phyloP scores from a whole-genome alignment of 345 rosid species.

The Eutrema japonicum region DNA sequence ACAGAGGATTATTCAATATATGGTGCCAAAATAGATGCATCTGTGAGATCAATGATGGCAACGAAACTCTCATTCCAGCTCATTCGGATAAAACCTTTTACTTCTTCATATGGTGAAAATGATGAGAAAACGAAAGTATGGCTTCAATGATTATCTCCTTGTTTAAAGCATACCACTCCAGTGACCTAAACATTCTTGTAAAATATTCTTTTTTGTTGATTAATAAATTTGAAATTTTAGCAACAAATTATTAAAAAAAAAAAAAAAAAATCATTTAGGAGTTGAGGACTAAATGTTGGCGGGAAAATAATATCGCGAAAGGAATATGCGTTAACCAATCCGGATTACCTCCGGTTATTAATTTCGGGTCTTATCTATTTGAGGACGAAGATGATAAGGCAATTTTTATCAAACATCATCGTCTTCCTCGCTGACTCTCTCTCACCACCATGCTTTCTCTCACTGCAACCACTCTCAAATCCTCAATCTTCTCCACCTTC shows the following conservation, averaged over 20 bases:
- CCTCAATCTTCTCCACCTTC: slow-evolving; percentile 19
- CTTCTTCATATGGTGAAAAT: background rate
- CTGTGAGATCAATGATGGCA: no score
- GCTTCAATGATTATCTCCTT: background rate
- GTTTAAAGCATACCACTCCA: background rate
- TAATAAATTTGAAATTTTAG: background rate
- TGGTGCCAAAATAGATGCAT: no score
- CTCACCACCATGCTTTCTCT: slow-evolving; percentile 47
- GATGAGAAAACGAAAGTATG: background rate
- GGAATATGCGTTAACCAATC: slow-evolving; percentile 25
- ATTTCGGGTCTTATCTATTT: slow-evolving; percentile 30
- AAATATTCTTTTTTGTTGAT: no score
- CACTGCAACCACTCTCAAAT: slow-evolving; percentile 37
- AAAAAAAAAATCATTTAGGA: no score
- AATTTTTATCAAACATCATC: background rate
- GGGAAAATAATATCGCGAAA: background rate
- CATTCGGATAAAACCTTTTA: no score
- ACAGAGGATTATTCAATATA: no score
- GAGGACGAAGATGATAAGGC: background rate
- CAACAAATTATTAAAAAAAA: background rate
- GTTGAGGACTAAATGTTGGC: background rate
- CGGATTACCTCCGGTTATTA: slow-evolving; percentile 26
- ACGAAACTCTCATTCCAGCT: no score
- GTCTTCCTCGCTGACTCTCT: slow-evolving; percentile 31
- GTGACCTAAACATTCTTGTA: background rate